phyloP scores from a whole-genome alignment of 1,139 yeast species.

The Hansenula anomala region DNA sequence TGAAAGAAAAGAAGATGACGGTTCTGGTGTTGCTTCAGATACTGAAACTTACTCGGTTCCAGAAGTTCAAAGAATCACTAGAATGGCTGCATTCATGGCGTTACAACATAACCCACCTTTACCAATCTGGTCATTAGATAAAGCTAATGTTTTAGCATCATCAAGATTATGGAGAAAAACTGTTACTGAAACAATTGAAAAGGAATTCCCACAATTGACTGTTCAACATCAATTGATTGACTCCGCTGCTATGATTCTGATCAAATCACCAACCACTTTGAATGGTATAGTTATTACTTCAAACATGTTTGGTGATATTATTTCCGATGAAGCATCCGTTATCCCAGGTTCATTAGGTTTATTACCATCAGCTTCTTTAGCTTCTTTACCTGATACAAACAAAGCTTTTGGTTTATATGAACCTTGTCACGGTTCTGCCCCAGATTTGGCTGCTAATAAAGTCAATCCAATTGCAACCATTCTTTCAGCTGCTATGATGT shows the following conservation, averaged over 20 bases:
- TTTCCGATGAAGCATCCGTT: constrained; percentile 95
- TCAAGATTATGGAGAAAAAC: constrained; percentile 95
- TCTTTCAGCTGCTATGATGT: constrained; percentile 95
- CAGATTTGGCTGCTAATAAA: constrained; percentile 80
- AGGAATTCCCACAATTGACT: constrained; percentile 84
- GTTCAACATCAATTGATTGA: constrained; percentile 94
- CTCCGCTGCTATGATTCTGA: constrained; percentile 96
- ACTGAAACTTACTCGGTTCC: constrained; percentile 87
- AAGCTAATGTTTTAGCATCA: constrained; percentile 95
- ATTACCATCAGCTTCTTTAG: constrained; percentile 92
- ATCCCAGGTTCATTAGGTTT: constrained; percentile 97
- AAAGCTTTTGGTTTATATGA: constrained; percentile 93
- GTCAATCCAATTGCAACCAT: constrained; percentile 96
- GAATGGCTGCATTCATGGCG: constrained; percentile 98
- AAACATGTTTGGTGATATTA: constrained; percentile 97
- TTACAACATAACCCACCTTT: constrained; percentile 88
- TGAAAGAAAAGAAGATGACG: constrained; percentile 87
- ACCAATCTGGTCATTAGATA: constrained; percentile 94
- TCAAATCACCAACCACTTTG: constrained; percentile 82
- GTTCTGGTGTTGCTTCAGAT: constrained; percentile 84
- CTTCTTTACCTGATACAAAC: constrained; percentile 92
- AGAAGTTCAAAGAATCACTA: constrained; percentile 90
- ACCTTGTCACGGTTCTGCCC: constrained; percentile 99
- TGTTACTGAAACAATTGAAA: constrained; percentile 74
- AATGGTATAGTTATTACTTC: constrained; percentile 91